Base-by-base conservation (phyloP, 1,284 basidiomycete species). In the Apiotrichum porosum region DNA sequence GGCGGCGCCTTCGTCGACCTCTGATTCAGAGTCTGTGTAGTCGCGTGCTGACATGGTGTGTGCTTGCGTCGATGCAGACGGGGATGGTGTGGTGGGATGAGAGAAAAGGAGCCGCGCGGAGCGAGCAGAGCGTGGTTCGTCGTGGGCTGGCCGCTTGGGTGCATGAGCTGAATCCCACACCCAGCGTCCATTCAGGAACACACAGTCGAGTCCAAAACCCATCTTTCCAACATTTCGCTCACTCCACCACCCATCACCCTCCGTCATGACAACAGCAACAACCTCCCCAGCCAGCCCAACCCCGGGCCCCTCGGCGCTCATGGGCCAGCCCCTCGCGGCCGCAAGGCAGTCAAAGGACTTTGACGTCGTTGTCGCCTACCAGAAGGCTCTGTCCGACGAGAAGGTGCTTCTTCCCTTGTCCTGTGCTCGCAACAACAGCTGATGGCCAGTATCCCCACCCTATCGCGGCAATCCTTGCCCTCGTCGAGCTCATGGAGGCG, bases 381-480 rank as follows among this genome's bases (percentile, higher is more conserved):
- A 61, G 36, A 49, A 56, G 33, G 72, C 69, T 14, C 44, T 69
- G 26, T 57, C 62, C 13, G 63, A 71, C 48, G 66, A 69, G 41
- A 63, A 72, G 52, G 70, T 73, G 45, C 21, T 66, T 56, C 14
- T 35, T 10, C 13, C 37, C n/a, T n/a, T n/a, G n/a, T n/a, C n/a
- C n/a, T n/a, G n/a, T n/a, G n/a, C n/a, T n/a, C n/a, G 14, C 6
- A 3, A 12, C 17, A 6, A 15, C 4, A 33, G 23, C 49, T 52
- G 37, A 51, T 26, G 13, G 14, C 8, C 47, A 63, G 60, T 57
- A 60, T 18, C 71, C 72, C 17, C 72, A 72, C 46, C 74, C 74
- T 37, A 63, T 75, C 15, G 74, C 74, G 22, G 74, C 74, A n/a
- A 74, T 75, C 44, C 53, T 72, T 5, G 68, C 74, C 14, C 55